Conservation (phyloP, 306 rosid species). For the Trifolium fragiferum region DNA sequence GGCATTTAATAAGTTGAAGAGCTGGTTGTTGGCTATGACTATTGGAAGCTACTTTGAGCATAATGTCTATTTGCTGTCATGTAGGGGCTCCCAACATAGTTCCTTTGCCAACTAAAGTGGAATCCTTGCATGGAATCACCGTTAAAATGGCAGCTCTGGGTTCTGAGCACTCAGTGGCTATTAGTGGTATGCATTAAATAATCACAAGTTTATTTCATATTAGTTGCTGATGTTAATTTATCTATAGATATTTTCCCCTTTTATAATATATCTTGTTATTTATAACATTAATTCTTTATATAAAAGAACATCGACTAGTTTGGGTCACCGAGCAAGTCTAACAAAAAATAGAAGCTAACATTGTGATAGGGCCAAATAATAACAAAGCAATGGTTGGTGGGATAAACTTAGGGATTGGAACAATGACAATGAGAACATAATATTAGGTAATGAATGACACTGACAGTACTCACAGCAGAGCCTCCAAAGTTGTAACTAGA, state of each 20-base stretch:
- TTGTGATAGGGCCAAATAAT: neutral
- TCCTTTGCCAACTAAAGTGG: constrained; percentile 79
- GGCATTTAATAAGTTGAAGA: constrained; percentile 25
- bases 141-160: constrained; percentile 84
- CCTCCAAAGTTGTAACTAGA: too few relatives aligned
- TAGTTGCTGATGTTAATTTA: constrained; percentile 18
- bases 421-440: too few relatives aligned
- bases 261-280: neutral
- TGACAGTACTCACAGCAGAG: too few relatives aligned
- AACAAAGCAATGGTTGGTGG: neutral
- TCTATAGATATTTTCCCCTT: constrained; percentile 5
- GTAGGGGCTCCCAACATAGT: constrained; percentile 71
- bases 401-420: neutral
- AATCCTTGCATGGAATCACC: constrained; percentile 76
- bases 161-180: constrained; percentile 85
- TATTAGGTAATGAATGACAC: neutral
- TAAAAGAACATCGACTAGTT: constrained; percentile 1
- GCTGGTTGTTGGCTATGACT: constrained; percentile 12
- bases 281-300: constrained; percentile 10
- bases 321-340: neutral
- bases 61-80: constrained; percentile 39
- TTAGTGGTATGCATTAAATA: constrained; percentile 65
- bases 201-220: constrained; percentile 18
- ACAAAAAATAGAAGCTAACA: neutral
- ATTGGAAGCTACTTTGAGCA: constrained; percentile 20